phyloP scores from a whole-genome alignment of 2,329 filamentous ascomycete genomes.

The Aureobasidium subglaciale region DNA sequence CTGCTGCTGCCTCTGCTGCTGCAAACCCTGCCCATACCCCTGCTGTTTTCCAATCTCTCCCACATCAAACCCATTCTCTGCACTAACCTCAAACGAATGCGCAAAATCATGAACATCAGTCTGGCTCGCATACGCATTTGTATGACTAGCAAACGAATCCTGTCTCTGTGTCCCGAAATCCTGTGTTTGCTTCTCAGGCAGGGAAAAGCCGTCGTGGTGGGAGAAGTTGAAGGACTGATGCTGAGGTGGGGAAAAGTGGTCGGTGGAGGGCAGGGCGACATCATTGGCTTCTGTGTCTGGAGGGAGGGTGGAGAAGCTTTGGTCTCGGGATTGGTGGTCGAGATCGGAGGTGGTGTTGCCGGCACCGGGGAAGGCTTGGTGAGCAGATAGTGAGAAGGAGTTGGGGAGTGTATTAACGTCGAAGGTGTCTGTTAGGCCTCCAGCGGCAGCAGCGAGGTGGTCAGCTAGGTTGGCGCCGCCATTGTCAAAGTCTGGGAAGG shows the following conservation, averaged over 20 bases:
- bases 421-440: background rate
- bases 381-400: background rate
- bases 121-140: background rate
- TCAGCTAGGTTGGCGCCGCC: background rate
- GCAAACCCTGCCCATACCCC: background rate
- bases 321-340: background rate
- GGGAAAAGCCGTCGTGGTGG: background rate
- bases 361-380: constrained; percentile 7
- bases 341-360: background rate
- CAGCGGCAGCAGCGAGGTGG: background rate
- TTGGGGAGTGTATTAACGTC: background rate
- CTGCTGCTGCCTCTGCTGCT: background rate
- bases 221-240: background rate
- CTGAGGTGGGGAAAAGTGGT: background rate
- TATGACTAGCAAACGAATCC: background rate
- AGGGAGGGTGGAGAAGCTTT: background rate
- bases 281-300: background rate
- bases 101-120: background rate
- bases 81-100: background rate
- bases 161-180: background rate
- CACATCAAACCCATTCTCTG: background rate
- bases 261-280: background rate
- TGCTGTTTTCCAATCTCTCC: too few relatives aligned
- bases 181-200: background rate
- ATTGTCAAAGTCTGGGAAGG: background rate